Evolutionary conservation across 495 filamentous ascomycete genomes (phyloP).

Genomic region (Aspergillus sparsus): DNA sequence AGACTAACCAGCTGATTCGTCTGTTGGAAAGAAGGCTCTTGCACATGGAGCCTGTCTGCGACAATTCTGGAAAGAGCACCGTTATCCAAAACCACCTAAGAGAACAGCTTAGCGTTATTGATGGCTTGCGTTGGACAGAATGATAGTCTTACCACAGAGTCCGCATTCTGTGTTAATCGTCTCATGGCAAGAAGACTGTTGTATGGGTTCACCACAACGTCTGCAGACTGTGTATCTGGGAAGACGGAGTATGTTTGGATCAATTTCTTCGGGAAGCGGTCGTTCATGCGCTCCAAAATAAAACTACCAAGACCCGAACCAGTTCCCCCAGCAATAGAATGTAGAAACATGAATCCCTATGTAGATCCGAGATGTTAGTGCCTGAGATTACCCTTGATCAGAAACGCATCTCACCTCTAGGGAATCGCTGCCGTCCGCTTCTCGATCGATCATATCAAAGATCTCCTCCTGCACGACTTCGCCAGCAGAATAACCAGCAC

Average conservation of each 20-base stretch:
- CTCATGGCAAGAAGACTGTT: conserved; percentile 93
- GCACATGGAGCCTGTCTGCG: conserved; percentile 88
- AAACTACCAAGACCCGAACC: conserved; percentile 93
- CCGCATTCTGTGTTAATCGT: conserved; percentile 89
- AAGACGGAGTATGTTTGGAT: conserved; percentile 99
- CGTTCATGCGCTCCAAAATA: conserved; percentile 93
- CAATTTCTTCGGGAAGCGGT: conserved; percentile 96
- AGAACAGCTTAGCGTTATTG: conserved; percentile 12
- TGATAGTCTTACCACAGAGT: conserved; percentile 69
- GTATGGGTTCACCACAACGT: conserved; percentile 97
- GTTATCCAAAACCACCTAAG: conserved; percentile 88
- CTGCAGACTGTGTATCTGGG: conserved; percentile 81
- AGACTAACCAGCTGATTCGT: conserved; percentile 83
- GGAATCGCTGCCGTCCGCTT: conserved; percentile 96
- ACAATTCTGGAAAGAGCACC: conserved; percentile 91
- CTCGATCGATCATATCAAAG: conserved; percentile 98
- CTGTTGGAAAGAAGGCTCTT: conserved; percentile 92
- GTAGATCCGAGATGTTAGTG: neutral
- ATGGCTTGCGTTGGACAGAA: neutral
- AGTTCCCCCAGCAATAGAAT: conserved; percentile 96
- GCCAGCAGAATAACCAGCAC: conserved; percentile 88
- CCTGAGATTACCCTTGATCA: neutral
- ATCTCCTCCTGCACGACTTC: conserved; percentile 93
- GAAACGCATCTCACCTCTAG: conserved; percentile 64
- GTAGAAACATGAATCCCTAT: conserved; percentile 95